Percentiles rank a stretch among this genome's conserved stretches.
These are phyloP conservation scores for Cercospora citrullina DNA, from an alignment of 2,329 filamentous ascomycete species.

Conservation along the genomic window DNA sequence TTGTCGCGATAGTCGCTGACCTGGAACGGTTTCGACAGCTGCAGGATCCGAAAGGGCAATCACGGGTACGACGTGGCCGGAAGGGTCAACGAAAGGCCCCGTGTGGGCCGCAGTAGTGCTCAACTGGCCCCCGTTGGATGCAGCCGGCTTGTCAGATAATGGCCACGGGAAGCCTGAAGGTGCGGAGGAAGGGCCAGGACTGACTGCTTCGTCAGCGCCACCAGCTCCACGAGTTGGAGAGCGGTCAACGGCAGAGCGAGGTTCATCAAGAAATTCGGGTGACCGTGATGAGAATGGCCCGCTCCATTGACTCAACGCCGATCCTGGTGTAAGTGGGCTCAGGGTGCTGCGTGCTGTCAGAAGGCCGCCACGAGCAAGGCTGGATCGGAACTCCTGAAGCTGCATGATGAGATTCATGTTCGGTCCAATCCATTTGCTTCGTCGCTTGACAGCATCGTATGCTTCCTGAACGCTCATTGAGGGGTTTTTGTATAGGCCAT, in stretches of 20 bases:
- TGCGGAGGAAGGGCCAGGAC: constrained; percentile 65
- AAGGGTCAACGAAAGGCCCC: constrained; percentile 50
- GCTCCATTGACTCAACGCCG: constrained; percentile 38
- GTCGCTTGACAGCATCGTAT: constrained; percentile 75
- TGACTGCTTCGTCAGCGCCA: constrained; percentile 37
- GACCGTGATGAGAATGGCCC: constrained; percentile 34
- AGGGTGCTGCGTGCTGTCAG: constrained; percentile 35
- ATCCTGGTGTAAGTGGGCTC: constrained; percentile 38
- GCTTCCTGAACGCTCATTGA: constrained; percentile 77
- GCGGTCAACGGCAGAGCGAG: constrained; percentile 27
- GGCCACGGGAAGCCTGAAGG: constrained; percentile 64
- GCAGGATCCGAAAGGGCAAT: constrained; percentile 36
- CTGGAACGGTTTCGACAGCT: constrained; percentile 13
- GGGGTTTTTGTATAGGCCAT: constrained; percentile 77
- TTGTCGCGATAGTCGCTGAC: not conserved
- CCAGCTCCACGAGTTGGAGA: constrained; percentile 13
- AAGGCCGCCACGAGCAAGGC: constrained; percentile 42
- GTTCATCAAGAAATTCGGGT: constrained; percentile 17
- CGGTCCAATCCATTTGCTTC: constrained; percentile 83
- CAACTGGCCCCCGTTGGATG: constrained; percentile 20
- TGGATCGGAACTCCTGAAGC: constrained; percentile 71
- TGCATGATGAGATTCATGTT: constrained; percentile 94
- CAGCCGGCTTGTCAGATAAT: constrained; percentile 48
- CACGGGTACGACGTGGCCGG: constrained; percentile 39
- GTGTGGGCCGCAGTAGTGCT: constrained; percentile 48